Evolutionary conservation across 331 rosid genomes (phyloP), one percentile per base, ranked within the genome.

Genomic region (Quercus phellos): DNA sequence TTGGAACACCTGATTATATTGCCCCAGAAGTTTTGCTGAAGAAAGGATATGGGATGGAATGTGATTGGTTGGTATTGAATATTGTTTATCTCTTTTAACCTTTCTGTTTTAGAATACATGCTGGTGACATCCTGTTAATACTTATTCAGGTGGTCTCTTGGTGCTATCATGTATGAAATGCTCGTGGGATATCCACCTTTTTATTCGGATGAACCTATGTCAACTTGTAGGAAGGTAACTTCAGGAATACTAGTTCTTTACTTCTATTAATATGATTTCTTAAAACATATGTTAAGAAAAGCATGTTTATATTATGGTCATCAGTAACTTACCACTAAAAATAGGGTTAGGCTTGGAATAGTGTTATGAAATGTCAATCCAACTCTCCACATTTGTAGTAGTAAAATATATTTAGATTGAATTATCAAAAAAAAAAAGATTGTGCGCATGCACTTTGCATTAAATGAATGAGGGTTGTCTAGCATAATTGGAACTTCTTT

Each of bases 11-110:
- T 14, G 99, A 95, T 80, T 95, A 93, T 78, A 95, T 95, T 83
- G 99, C 99, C 79, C 99, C 99, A 1, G 99, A 95, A 83, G 98
- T 95, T 84, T 80, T 95, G 81, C 86, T 95, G 87, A 95, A 95
- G 92, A 93, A 95, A 82, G 99, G 99, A 87, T 95, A 95, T 87
- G 99, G 99, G 63, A 90, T 95, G 99, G 99, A 95, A 79, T 93
- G 99, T 85, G 99, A 93, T 85, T 95, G 91, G 88, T 88, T 58
- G 84, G 97, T 87, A 83, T 74, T 73, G 66, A 35, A n/a, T 55
- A 60, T 72, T 58, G 42, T 53, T 77, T 77, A 38, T 58, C 19
- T 14, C 30, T 55, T n/a, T 16, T 53, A 26, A 34, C 77, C 55
- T 72, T 67, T 71, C 78, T 71, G 75, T 80, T 54, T 51, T 66